A percentile compares a stretch with the other conserved stretches of the same genome.
Conservation (phyloP, 108 stramenopile species). For the Pseudonitzschia delicatissima region DNA sequence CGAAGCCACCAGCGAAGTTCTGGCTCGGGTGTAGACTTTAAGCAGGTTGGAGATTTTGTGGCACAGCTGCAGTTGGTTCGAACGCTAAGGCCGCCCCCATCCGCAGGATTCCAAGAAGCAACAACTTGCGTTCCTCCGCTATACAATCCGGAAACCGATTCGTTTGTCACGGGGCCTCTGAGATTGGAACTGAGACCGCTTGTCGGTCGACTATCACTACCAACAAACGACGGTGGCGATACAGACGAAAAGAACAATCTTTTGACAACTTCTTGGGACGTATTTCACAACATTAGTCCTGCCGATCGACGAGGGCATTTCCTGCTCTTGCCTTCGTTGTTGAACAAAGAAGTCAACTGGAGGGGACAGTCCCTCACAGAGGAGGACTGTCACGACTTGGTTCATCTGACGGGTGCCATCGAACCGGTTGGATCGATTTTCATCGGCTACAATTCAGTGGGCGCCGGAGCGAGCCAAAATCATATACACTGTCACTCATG, state of each 20-base stretch:
- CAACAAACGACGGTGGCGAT: neutral
- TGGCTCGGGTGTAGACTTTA: slow-evolving; percentile 19
- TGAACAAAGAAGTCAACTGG: slow-evolving; percentile 35
- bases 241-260: neutral
- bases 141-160: slow-evolving; percentile 45
- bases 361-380: slow-evolving; percentile 41
- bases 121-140: slow-evolving; percentile 44
- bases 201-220: slow-evolving; percentile 19
- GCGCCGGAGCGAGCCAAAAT: slow-evolving; percentile 62
- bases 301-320: slow-evolving; percentile 60
- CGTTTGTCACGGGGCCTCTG: slow-evolving; percentile 51
- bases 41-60: slow-evolving; percentile 33
- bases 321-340: slow-evolving; percentile 42
- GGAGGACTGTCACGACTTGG: slow-evolving; percentile 46
- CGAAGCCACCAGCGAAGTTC: slow-evolving; percentile 18
- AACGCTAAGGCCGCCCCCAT: slow-evolving; percentile 55
- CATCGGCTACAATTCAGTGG: slow-evolving; percentile 53
- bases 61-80: slow-evolving; percentile 56
- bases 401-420: slow-evolving; percentile 40
- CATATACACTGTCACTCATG: slow-evolving; percentile 62
- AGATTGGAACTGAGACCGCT: slow-evolving; percentile 38
- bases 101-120: slow-evolving; percentile 25
- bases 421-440: slow-evolving; percentile 38
- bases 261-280: slow-evolving; percentile 36
- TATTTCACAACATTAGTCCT: slow-evolving; percentile 60